phyloP scores from a whole-genome alignment of 2,329 filamentous ascomycete genomes.

The Fusarium sp. region DNA sequence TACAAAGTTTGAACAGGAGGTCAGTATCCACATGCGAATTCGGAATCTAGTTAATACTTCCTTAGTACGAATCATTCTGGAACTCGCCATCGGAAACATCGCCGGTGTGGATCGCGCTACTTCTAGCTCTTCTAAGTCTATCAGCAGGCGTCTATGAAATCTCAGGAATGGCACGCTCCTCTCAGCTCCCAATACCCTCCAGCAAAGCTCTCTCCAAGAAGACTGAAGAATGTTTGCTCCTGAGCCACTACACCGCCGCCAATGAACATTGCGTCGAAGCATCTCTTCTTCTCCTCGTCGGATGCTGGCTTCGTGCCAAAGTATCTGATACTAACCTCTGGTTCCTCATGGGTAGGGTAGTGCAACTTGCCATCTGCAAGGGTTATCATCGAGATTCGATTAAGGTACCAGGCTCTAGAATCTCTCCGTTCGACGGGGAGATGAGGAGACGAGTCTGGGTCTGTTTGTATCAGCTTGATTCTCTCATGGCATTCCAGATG shows the following conservation, averaged over 20 bases:
- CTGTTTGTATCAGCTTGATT: constrained; percentile 54
- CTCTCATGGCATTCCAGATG: constrained; percentile 56
- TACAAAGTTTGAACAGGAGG: constrained; percentile 42
- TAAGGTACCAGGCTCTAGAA: constrained; percentile 42
- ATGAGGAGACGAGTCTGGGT: constrained; percentile 59
- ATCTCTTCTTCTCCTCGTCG: constrained; percentile 52
- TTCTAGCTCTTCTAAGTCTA: constrained; percentile 54
- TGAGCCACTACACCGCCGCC: constrained; percentile 54
- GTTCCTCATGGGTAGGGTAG: constrained; percentile 55
- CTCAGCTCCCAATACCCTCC: constrained; percentile 27
- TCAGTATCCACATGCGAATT: background rate
- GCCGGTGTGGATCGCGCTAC: constrained; percentile 55
- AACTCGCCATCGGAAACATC: constrained; percentile 36
- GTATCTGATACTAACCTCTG: constrained; percentile 52
- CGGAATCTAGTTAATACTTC: background rate
- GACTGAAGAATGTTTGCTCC: constrained; percentile 54
- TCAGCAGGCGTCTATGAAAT: constrained; percentile 46
- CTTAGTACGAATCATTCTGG: constrained; percentile 57
- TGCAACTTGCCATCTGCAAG: constrained; percentile 57
- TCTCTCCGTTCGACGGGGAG: constrained; percentile 57
- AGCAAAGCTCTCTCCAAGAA: constrained; percentile 31
- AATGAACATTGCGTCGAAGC: constrained; percentile 56
- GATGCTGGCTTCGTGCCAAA: constrained; percentile 43
- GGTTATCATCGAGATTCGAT: constrained; percentile 59
- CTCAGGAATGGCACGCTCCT: constrained; percentile 32